Conservation (phyloP, 2,329 filamentous ascomycete genomes). For the Bipolaris bicolor region DNA sequence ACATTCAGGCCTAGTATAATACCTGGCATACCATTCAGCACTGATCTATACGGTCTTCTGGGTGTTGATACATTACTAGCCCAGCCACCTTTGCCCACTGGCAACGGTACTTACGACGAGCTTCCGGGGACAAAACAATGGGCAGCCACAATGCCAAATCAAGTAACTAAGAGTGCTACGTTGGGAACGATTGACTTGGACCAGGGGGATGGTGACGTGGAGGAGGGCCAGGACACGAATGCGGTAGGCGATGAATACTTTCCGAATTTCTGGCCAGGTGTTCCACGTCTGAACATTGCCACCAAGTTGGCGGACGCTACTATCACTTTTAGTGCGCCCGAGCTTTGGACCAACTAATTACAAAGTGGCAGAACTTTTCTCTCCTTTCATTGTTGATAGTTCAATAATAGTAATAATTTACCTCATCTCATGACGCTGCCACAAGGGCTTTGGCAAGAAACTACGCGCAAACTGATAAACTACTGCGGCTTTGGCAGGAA, state of each 20-base stretch:
- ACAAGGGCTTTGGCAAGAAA: too few species aligned
- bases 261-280: background rate
- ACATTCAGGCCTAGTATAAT: background rate
- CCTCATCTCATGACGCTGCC: too few species aligned
- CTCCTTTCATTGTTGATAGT: background rate
- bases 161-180: background rate
- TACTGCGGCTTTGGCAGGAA: too few species aligned
- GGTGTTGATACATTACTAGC: background rate
- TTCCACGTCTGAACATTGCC: background rate
- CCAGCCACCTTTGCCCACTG: background rate
- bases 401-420: too few species aligned
- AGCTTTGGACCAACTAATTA: background rate
- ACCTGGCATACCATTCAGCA: background rate
- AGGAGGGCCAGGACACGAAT: background rate
- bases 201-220: background rate
- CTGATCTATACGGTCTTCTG: background rate
- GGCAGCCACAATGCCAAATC: background rate
- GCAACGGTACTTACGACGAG: background rate
- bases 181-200: background rate
- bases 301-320: background rate
- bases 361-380: background rate
- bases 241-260: background rate
- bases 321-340: background rate
- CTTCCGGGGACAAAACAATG: background rate
- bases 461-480: too few species aligned